phyloP scores from a whole-genome alignment of 176 grass and related monocot genomes.

The Aechmea fasciata region DNA sequence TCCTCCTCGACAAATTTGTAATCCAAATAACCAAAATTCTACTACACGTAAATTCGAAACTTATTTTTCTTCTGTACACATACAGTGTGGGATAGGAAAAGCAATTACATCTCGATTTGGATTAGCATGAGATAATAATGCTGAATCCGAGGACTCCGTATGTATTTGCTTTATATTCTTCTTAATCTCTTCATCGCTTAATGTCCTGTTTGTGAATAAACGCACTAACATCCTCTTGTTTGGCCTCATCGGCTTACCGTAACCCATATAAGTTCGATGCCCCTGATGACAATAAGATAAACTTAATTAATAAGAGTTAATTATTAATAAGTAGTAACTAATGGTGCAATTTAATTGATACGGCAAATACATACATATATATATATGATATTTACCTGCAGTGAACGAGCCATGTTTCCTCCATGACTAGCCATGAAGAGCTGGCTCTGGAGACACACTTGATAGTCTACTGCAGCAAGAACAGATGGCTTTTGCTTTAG shows the following conservation, averaged over 20 bases:
- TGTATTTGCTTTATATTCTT: conserved; percentile 21
- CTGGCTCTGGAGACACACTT: conserved; percentile 26
- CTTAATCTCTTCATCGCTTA: conserved; percentile 8
- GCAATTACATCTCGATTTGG: conserved; percentile 27
- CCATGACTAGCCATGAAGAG: conserved; percentile 40
- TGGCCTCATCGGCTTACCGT: conserved; percentile 31
- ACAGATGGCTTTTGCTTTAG: conserved; percentile 23
- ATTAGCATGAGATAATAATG: background rate
- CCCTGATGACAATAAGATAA: conserved; percentile 13
- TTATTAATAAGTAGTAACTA: background rate
- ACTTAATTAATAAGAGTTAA: background rate
- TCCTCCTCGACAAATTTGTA: no score
- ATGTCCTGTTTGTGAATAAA: conserved; percentile 7
- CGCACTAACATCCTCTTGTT: conserved; percentile 30
- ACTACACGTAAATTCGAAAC: background rate
- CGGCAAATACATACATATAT: background rate
- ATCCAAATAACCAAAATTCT: background rate
- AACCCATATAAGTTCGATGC: conserved; percentile 27
- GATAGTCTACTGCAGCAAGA: conserved; percentile 35
- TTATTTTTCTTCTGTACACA: conserved; percentile 11
- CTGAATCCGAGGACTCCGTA: background rate
- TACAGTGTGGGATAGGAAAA: conserved; percentile 28
- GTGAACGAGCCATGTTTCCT: conserved; percentile 37
- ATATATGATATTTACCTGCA: conserved; percentile 13
- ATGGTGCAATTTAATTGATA: no score